Percentiles rank a stretch among this genome's conserved stretches.
Conservation (phyloP, 192 early-diverging fungal species). For the Coemansia sp. region DNA sequence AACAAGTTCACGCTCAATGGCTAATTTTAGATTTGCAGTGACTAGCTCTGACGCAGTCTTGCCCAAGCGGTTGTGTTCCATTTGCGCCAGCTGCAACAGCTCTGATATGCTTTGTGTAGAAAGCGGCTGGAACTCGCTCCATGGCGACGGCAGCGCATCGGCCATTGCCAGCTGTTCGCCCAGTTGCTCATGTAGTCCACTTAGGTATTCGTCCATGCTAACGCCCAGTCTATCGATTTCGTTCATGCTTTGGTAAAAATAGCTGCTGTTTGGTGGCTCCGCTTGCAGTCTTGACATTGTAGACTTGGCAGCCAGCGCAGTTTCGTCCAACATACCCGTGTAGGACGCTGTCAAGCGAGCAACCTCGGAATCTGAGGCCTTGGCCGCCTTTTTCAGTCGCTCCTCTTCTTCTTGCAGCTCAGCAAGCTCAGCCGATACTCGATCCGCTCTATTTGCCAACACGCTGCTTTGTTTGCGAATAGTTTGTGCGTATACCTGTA, state of each 20-base stretch:
- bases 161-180: conserved; percentile 6
- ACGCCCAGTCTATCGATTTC: conserved; percentile 11
- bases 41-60: conserved; percentile 1
- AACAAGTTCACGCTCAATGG: conserved; percentile 17
- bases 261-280: conserved; percentile 2
- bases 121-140: conserved; percentile 46
- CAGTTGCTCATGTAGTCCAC: conserved; percentile 8
- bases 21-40: conserved; percentile 3
- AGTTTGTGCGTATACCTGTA: conserved; percentile 15
- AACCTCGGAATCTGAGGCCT: conserved; percentile 26
- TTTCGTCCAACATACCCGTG: conserved; percentile 29
- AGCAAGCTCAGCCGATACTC: conserved; percentile 23
- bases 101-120: conserved; percentile 14
- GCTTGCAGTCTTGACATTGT: conserved; percentile 14
- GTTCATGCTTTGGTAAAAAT: conserved; percentile 32
- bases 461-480: conserved; percentile 20
- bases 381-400: conserved; percentile 13
- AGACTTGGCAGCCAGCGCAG: conserved; percentile 19
- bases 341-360: conserved; percentile 27
- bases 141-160: conserved; percentile 34
- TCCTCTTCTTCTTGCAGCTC: conserved; percentile 36
- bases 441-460: conserved; percentile 21
- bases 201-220: conserved; percentile 8
- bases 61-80: conserved; percentile 23
- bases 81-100: conserved; percentile 12